A percentile compares a stretch with the other conserved stretches of the same genome.
Evolutionary conservation across 1,139 yeast species (phyloP).

Genomic region (Pichia sp.): DNA sequence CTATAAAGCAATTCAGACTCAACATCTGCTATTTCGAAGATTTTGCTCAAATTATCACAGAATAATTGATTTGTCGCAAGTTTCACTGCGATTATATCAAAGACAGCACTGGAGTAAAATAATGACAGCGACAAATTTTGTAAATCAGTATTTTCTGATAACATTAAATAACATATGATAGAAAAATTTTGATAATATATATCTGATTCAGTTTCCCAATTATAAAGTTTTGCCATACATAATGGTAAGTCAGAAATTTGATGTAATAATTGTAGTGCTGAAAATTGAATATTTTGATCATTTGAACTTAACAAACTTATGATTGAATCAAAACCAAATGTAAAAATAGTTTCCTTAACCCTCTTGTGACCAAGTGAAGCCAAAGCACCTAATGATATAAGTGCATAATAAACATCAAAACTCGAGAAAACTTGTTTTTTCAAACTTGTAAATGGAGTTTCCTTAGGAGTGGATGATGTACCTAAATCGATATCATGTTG

Average conservation of each 20-base stretch:
- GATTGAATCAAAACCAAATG: constrained; percentile 35
- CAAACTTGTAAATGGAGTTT: constrained; percentile 17
- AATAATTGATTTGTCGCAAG: constrained; percentile 30
- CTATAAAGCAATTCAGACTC: constrained; percentile 20
- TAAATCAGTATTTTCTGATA: constrained; percentile 9
- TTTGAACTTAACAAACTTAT: constrained; percentile 34
- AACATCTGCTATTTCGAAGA: constrained; percentile 31
- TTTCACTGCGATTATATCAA: constrained; percentile 37
- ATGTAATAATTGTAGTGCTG: constrained; percentile 44
- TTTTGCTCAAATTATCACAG: constrained; percentile 28
- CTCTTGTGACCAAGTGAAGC: constrained; percentile 20
- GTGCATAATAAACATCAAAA: constrained; percentile 14
- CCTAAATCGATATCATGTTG: constrained; percentile 23
- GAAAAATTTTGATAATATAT: constrained; percentile 32
- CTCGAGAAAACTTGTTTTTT: constrained; percentile 15
- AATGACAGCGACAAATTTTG: constrained; percentile 9
- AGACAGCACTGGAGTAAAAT: constrained; percentile 22
- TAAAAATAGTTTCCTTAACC: constrained; percentile 32
- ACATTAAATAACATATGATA: constrained; percentile 17
- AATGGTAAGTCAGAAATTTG: constrained; percentile 42
- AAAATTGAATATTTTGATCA: constrained; percentile 37
- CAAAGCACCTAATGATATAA: constrained; percentile 21
- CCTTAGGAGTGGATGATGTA: not conserved
- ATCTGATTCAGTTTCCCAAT: constrained; percentile 25
- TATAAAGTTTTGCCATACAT: constrained; percentile 46